phyloP scores from a whole-genome alignment of 2,329 filamentous ascomycete genomes.

The Colletotrichum scovillei region DNA sequence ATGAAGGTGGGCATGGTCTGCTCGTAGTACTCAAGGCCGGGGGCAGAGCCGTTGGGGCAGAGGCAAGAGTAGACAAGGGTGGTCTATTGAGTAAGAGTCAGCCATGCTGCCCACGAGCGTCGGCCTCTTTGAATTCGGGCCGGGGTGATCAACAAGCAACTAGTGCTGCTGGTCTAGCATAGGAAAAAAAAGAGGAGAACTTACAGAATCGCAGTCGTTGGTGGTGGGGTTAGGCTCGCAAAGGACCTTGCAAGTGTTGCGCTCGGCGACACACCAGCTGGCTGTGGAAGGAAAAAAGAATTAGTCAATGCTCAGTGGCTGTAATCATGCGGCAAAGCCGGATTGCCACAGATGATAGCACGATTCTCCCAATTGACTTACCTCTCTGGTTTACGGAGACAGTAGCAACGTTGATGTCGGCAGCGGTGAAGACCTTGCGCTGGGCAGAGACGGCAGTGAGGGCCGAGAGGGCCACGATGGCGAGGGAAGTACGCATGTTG shows the following conservation, averaged over 20 bases:
- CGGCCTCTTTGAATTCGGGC: background rate
- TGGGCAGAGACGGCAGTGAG: conserved; percentile 31
- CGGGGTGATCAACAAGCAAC: background rate
- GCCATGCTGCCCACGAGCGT: background rate
- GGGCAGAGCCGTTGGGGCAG: conserved; percentile 61
- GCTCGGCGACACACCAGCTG: conserved; percentile 63
- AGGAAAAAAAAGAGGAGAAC: conserved; percentile 38
- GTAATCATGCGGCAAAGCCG: background rate
- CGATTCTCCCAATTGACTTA: conserved; percentile 2
- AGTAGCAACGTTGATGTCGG: conserved; percentile 30
- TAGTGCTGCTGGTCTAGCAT: background rate
- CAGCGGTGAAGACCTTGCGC: conserved; percentile 29
- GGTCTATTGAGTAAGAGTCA: conserved; percentile 43
- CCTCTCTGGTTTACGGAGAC: conserved; percentile 19
- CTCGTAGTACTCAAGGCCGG: conserved; percentile 64
- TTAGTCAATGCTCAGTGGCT: background rate
- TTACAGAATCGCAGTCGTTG: conserved; percentile 61
- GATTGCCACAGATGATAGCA: background rate
- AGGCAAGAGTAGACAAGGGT: conserved; percentile 60
- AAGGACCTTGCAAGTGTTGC: conserved; percentile 60
- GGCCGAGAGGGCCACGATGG: conserved; percentile 34
- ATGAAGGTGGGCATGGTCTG: conserved; percentile 65
- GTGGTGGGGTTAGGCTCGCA: conserved; percentile 51
- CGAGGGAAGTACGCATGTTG: conserved; percentile 36
- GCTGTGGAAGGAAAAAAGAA: conserved; percentile 46